Percentiles rank a stretch among this genome's conserved stretches.
phyloP scores from a whole-genome alignment of 768 basidiomycete species.

The Boletus tylopilopsis region DNA sequence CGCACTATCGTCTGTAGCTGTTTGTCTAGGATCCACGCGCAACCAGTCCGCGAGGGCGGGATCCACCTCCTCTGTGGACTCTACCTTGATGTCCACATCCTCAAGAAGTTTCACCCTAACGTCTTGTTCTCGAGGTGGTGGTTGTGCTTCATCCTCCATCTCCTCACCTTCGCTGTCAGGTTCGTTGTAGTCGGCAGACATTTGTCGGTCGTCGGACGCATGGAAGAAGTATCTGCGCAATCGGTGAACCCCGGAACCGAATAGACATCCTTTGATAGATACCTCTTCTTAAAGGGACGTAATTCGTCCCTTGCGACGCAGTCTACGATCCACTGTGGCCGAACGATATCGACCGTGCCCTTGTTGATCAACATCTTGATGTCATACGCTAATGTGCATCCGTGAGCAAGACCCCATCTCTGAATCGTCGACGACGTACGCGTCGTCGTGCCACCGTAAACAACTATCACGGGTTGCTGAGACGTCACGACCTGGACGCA shows the following conservation, averaged over 20 bases:
- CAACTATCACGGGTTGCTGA: constrained; percentile 50
- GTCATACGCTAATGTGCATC: constrained; percentile 53
- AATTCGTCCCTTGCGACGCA: constrained; percentile 58
- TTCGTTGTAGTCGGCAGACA: constrained; percentile 49
- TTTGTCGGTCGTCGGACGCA: constrained; percentile 50
- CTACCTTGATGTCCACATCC: constrained; percentile 17
- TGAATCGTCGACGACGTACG: constrained; percentile 44
- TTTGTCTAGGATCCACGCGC: constrained; percentile 42
- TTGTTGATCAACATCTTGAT: constrained; percentile 70
- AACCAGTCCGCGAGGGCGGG: constrained; percentile 59
- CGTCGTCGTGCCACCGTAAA: constrained; percentile 67
- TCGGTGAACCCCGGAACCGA: neutral
- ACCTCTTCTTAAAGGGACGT: constrained; percentile 70
- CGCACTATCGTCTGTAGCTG: constrained; percentile 29
- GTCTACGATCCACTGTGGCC: constrained; percentile 78
- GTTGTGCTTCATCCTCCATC: constrained; percentile 9
- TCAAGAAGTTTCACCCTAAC: constrained; percentile 2
- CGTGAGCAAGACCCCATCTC: neutral
- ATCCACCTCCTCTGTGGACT: constrained; percentile 38
- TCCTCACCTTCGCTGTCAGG: constrained; percentile 36
- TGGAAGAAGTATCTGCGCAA: constrained; percentile 71
- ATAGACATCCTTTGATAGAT: neutral
- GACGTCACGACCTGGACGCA: constrained; percentile 58
- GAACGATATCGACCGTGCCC: constrained; percentile 66
- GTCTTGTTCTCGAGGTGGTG: constrained; percentile 17